Conservation (phyloP, 768 basidiomycete species). For the Ephemerocybe angulata region DNA sequence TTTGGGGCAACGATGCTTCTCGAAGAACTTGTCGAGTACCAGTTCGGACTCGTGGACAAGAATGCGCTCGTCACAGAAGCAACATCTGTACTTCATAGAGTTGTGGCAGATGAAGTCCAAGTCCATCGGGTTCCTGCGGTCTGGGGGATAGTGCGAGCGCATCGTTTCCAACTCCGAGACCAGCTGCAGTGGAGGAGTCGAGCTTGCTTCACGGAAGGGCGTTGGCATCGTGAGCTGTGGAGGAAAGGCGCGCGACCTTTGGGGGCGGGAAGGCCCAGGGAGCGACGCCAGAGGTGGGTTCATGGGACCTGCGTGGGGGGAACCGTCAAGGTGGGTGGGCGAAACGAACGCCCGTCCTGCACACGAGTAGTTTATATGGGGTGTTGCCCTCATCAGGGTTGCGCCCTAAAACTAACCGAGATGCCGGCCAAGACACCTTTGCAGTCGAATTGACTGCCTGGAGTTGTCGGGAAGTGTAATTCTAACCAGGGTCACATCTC, state of each 20-base stretch:
- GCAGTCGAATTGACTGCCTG: not conserved
- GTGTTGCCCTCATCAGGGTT: not conserved
- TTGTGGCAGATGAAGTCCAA: conserved; percentile 5
- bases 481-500: not conserved
- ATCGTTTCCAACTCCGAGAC: not conserved
- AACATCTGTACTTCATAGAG: not conserved
- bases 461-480: not conserved
- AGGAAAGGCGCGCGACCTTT: not conserved
- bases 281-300: not conserved
- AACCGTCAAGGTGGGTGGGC: not conserved
- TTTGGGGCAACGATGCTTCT: not conserved
- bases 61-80: not conserved
- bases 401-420: not conserved
- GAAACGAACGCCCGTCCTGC: not conserved
- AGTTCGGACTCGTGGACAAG: conserved; percentile 1
- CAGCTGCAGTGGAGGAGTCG: not conserved
- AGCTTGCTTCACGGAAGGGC: not conserved
- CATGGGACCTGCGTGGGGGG: not conserved
- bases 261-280: not conserved
- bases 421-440: not conserved
- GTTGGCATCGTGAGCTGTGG: not conserved
- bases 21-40: conserved; percentile 1
- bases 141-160: not conserved
- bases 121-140: not conserved
- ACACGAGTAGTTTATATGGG: not conserved